A percentile compares a stretch with the other conserved stretches of the same genome.
Conservation (phyloP, 345 rosid genomes). For the Lagerstroemia speciosa region DNA sequence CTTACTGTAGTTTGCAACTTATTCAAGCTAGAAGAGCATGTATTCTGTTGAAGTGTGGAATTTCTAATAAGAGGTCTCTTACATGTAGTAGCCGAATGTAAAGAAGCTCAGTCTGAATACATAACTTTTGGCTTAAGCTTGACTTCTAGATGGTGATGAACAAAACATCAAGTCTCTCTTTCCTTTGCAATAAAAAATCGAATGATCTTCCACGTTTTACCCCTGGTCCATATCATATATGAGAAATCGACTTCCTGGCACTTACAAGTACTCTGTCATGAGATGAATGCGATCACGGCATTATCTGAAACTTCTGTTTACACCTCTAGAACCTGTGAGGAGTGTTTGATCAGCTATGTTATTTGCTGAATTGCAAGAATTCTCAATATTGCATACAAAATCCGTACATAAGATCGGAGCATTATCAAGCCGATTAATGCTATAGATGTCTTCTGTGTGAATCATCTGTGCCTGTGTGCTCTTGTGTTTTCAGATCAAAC, state of each 20-base stretch:
- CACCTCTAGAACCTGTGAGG: background rate
- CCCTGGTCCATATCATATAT: background rate
- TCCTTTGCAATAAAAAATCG: background rate
- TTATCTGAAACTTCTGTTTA: background rate
- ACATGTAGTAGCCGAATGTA: background rate
- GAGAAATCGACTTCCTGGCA: background rate
- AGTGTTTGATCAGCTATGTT: background rate
- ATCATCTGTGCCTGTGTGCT: background rate
- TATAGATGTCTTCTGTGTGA: background rate
- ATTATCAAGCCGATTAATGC: no score
- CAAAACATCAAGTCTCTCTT: background rate
- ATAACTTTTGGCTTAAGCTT: background rate
- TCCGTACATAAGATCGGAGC: background rate
- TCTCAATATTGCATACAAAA: background rate
- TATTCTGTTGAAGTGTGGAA: background rate
- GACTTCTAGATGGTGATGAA: background rate
- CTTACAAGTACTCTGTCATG: background rate
- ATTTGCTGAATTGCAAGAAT: background rate
- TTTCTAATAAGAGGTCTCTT: background rate
- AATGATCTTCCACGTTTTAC: background rate
- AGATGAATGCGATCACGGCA: background rate
- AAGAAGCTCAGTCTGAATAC: background rate
- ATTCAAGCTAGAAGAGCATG: background rate
- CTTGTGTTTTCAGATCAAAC: slow-evolving; percentile 1
- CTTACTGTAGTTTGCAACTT: background rate